These are phyloP conservation scores for Tinospora cordifolia DNA, from an alignment of 164 flowering plant species.

Conservation along the genomic window DNA sequence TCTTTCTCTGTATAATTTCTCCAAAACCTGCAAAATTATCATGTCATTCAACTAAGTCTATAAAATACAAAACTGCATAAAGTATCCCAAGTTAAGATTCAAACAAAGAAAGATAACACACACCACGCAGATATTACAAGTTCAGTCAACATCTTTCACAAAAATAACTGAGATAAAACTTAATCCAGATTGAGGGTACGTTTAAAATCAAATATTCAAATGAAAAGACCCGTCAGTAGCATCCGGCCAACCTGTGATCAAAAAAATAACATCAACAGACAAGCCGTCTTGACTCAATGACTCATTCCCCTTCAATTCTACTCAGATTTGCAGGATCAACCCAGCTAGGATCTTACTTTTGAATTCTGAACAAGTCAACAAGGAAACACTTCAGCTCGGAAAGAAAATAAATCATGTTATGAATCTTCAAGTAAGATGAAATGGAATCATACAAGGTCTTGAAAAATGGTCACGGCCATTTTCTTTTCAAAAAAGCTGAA, in stretches of 20 bases:
- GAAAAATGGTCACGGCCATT: no score
- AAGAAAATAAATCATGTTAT: background rate
- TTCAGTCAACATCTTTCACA: background rate
- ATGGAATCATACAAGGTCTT: no score
- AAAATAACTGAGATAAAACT: background rate
- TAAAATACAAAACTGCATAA: background rate
- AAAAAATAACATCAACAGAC: background rate
- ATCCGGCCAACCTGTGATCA: background rate
- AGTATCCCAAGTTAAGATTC: background rate
- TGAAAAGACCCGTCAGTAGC: background rate
- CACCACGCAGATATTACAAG: background rate
- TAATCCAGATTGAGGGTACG: background rate
- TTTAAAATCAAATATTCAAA: background rate
- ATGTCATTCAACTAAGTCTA: background rate
- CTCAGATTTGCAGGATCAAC: background rate
- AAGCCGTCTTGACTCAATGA: background rate
- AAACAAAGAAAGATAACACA: background rate
- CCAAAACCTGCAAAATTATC: slow-evolving; percentile 56
- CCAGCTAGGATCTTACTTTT: background rate
- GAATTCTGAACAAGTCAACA: background rate
- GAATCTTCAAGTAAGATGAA: no score
- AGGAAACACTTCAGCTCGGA: background rate
- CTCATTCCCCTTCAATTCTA: background rate
- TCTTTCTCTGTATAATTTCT: slow-evolving; percentile 67
- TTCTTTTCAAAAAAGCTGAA: no score